phyloP scores from a whole-genome alignment of 169 alveolate genomes.

The Babesia caballi region DNA sequence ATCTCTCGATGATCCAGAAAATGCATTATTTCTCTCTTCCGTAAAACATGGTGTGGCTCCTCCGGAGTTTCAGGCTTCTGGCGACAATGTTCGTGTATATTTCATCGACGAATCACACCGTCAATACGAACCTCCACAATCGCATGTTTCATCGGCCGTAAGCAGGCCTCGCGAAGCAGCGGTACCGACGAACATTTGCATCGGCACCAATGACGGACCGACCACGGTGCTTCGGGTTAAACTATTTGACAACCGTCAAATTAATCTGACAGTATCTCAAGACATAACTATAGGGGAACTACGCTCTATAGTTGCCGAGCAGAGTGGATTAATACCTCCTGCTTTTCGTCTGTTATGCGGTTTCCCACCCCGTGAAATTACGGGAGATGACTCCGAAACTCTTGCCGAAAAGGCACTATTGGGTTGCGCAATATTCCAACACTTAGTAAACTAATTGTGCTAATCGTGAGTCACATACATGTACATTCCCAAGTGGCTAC shows the following conservation, averaged over 20 bases:
- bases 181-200: background rate
- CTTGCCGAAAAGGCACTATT: slow-evolving; percentile 34
- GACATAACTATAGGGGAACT: slow-evolving; percentile 45
- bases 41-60: slow-evolving; percentile 91
- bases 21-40: slow-evolving; percentile 85
- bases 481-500: background rate
- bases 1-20: slow-evolving; percentile 82
- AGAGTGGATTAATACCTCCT: slow-evolving; percentile 1
- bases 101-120: slow-evolving; percentile 37
- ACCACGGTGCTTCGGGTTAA: slow-evolving; percentile 25
- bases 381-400: slow-evolving; percentile 15
- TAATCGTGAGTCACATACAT: too few species aligned
- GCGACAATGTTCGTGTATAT: slow-evolving; percentile 39
- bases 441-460: background rate
- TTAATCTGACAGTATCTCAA: slow-evolving; percentile 34
- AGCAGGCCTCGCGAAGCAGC: background rate
- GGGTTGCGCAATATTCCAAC: slow-evolving; percentile 45
- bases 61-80: slow-evolving; percentile 80
- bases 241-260: background rate
- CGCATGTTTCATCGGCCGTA: background rate
- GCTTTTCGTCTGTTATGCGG: slow-evolving; percentile 16
- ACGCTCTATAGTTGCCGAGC: background rate
- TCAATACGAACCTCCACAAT: background rate
- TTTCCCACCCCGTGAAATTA: slow-evolving; percentile 46
- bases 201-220: background rate